A percentile compares a stretch with the other conserved stretches of the same genome.
These are phyloP conservation scores for Herpetomonas tarakana DNA, from an alignment of 208 protist species.

Conservation along the genomic window DNA sequence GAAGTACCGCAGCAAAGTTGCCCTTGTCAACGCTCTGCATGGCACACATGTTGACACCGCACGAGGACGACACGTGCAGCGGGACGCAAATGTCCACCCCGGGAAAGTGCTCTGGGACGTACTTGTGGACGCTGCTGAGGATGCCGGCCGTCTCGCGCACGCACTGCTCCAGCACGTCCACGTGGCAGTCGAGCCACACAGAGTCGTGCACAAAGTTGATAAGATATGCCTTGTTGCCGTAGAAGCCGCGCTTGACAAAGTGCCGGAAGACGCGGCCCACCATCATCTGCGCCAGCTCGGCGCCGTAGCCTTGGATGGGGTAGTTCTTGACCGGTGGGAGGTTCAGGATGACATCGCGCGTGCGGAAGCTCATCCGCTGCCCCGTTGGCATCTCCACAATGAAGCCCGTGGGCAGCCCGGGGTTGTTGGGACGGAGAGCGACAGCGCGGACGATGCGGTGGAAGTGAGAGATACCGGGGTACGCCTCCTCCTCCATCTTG, in stretches of 20 bases:
- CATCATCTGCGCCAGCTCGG: constrained; percentile 90
- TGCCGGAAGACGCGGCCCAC: constrained; percentile 76
- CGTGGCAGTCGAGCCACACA: constrained; percentile 88
- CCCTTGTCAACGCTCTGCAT: constrained; percentile 52
- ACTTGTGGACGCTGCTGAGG: constrained; percentile 61
- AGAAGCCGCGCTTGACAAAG: constrained; percentile 64
- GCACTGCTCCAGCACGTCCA: constrained; percentile 66
- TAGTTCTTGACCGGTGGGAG: constrained; percentile 88
- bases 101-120: constrained; percentile 71
- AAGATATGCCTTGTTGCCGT: constrained; percentile 59
- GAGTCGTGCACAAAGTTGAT: constrained; percentile 92
- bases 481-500: constrained; percentile 61
- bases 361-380: constrained; percentile 66
- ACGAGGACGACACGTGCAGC: constrained; percentile 61
- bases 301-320: constrained; percentile 87
- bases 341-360: constrained; percentile 77
- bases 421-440: constrained; percentile 77
- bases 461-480: constrained; percentile 73
- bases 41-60: constrained; percentile 76
- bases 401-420: constrained; percentile 75
- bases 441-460: constrained; percentile 64
- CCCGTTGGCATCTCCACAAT: constrained; percentile 84
- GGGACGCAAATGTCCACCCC: constrained; percentile 67
- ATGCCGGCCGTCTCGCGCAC: constrained; percentile 56
- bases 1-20: constrained; percentile 20